Base-by-base conservation (phyloP, 352 stramenopile species). In the Phytophthora ohioensis region DNA sequence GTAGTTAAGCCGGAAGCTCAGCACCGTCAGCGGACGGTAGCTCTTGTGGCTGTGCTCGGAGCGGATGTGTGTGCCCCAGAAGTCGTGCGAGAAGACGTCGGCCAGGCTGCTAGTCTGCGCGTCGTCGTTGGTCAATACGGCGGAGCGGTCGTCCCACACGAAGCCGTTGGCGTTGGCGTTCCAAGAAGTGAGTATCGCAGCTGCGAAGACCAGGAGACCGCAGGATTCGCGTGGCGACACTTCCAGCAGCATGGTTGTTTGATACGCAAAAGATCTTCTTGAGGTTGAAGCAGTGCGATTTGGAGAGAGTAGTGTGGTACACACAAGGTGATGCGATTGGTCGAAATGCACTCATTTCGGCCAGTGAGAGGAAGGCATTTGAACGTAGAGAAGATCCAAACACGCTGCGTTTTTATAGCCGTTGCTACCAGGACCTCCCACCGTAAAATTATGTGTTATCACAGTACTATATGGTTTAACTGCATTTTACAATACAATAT, bases 71-170 rank as follows among this genome's bases (percentile, higher is more conserved):
- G 79, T 76, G 7, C 91, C 91, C 93, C 93, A 98, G 71, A 97
- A 97, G 73, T 97, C 91, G 67, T 97, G 78, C n/a, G 38, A 12
- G 35, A 93, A 91, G 46, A 96, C 65, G 32, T 87, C 75, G 21
- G 42, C 51, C 55, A 81, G 77, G 10, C 66, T 46, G 47, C 67
- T 71, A 54, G 46, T 64, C 38, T 78, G 71, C n/a, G 88, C 75
- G 73, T 96, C 88, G 2, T 32, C 38, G 63, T 96, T 96, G n/a
- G 32, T 17, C 7, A 90, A 35, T 15, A 97, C 78, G 4, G 91
- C 91, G 8, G 90, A 90, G 60, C 91, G 84, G 67, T 98, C 93
- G 75, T 98, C 91, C 92, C 91, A 97, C 15, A 97, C 90, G 67
- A 97, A 97, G 5, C 75, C 82, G 45, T 88, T 90, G 27, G 56